Conservation (phyloP, 2,329 filamentous ascomycete species). For the Aspergillus pseudoterreus region DNA sequence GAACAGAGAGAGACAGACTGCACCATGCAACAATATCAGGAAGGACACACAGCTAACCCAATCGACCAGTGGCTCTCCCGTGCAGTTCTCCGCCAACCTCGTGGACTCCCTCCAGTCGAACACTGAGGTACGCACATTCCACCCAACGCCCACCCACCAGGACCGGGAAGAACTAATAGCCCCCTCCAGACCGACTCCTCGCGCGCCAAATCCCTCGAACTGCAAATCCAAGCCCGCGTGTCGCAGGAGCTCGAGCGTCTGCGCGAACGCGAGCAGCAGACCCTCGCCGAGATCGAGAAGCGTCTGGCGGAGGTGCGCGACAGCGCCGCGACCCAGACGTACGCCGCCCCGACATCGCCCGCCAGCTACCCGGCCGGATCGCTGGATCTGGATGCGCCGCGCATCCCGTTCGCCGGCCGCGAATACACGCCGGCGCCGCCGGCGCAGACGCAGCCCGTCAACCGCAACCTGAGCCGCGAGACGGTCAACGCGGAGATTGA, state of each 20-base stretch:
- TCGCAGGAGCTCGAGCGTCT: slow-evolving; percentile 79
- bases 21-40: neutral
- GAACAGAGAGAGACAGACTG: neutral
- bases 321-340: slow-evolving; percentile 18
- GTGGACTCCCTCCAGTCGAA: slow-evolving; percentile 79
- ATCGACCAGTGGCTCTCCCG: slow-evolving; percentile 47
- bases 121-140: slow-evolving; percentile 64
- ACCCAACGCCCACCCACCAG: neutral
- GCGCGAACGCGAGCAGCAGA: slow-evolving; percentile 64
- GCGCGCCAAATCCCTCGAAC: slow-evolving; percentile 76
- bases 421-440: slow-evolving; percentile 27
- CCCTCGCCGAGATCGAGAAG: slow-evolving; percentile 66
- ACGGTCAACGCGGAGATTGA: slow-evolving; percentile 57
- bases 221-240: slow-evolving; percentile 84
- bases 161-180: neutral
- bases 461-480: slow-evolving; percentile 48
- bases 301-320: slow-evolving; percentile 47
- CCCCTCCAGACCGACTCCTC: slow-evolving; percentile 69
- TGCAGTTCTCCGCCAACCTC: slow-evolving; percentile 75
- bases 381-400: slow-evolving; percentile 39
- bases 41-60: slow-evolving; percentile 4
- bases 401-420: slow-evolving; percentile 41
- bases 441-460: slow-evolving; percentile 21
- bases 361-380: slow-evolving; percentile 25
- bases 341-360: slow-evolving; percentile 18